A percentile compares a stretch with the other conserved stretches of the same genome.
These are phyloP conservation scores for Fistulifera solaris DNA, from an alignment of 108 stramenopile species.

Conservation along the genomic window DNA sequence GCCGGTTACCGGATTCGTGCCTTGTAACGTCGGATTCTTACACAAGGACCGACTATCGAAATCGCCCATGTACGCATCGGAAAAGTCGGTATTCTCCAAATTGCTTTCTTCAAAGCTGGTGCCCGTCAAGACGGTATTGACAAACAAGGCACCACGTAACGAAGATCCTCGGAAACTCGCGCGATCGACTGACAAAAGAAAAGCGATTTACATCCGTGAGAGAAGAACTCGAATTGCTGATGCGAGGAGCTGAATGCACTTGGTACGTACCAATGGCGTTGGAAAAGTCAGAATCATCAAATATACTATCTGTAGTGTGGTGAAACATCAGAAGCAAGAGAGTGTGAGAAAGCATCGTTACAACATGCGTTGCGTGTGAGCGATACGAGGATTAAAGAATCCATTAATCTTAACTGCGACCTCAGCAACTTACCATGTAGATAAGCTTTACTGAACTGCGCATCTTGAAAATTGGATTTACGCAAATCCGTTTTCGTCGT, in stretches of 20 bases:
- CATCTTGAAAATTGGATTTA: constrained; percentile 78
- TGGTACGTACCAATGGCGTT: constrained; percentile 66
- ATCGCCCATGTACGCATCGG: constrained; percentile 82
- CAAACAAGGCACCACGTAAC: constrained; percentile 72
- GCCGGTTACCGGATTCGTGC: constrained; percentile 84
- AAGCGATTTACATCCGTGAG: too few relatives aligned
- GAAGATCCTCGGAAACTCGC: constrained; percentile 80
- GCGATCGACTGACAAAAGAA: constrained; percentile 45
- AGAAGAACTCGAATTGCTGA: too few relatives aligned
- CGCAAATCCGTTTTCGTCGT: constrained; percentile 81
- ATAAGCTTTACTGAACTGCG: constrained; percentile 84
- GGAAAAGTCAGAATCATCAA: constrained; percentile 89
- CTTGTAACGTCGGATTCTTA: constrained; percentile 94
- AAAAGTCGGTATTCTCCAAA: constrained; percentile 90
- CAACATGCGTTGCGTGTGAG: too few relatives aligned
- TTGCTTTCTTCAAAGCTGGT: constrained; percentile 86
- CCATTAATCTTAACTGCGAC: too few relatives aligned
- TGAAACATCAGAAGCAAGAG: too few relatives aligned
- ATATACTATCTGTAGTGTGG: constrained; percentile 59
- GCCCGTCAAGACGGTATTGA: constrained; percentile 90
- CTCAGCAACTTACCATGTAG: constrained; percentile 33
- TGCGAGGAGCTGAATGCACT: too few relatives aligned
- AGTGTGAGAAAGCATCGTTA: too few relatives aligned
- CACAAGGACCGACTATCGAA: constrained; percentile 87
- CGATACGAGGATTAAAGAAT: too few relatives aligned